phyloP scores from a whole-genome alignment of 2,329 filamentous ascomycete genomes.

The Aspergillus uvarum region DNA sequence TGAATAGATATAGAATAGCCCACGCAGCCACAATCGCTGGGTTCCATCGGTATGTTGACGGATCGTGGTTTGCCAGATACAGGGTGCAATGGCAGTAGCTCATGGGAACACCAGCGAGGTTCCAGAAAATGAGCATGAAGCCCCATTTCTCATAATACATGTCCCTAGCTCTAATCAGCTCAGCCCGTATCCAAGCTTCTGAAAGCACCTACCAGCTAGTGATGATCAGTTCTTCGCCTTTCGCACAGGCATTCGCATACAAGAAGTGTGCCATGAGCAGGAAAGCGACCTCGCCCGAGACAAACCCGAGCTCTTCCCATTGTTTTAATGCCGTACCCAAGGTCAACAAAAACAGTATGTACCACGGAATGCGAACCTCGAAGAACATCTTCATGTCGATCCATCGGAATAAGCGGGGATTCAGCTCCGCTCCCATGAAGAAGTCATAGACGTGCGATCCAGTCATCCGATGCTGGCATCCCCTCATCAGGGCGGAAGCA shows the following conservation, averaged over 20 bases:
- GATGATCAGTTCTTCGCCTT: conserved; percentile 86
- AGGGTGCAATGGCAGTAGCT: conserved; percentile 91
- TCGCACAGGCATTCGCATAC: conserved; percentile 87
- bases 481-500: conserved; percentile 75
- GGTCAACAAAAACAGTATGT: conserved; percentile 75
- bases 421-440: conserved; percentile 85
- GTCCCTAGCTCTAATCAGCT: conserved; percentile 52
- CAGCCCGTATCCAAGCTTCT: neutral
- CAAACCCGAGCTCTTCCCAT: conserved; percentile 78
- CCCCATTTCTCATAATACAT: conserved; percentile 97
- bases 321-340: conserved; percentile 75
- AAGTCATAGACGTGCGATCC: conserved; percentile 79
- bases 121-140: conserved; percentile 98
- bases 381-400: conserved; percentile 95
- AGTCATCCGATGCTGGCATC: conserved; percentile 87
- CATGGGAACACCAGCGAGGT: conserved; percentile 84
- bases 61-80: conserved; percentile 78
- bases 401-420: conserved; percentile 77
- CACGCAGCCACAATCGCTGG: conserved; percentile 61
- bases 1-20: conserved; percentile 69
- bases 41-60: conserved; percentile 74
- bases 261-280: conserved; percentile 84
- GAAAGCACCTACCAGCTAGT: conserved; percentile 65
- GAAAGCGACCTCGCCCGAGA: conserved; percentile 77
- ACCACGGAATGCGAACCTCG: conserved; percentile 93